phyloP scores from a whole-genome alignment of 2,329 filamentous ascomycete species.

The Apiospora malaysiana region DNA sequence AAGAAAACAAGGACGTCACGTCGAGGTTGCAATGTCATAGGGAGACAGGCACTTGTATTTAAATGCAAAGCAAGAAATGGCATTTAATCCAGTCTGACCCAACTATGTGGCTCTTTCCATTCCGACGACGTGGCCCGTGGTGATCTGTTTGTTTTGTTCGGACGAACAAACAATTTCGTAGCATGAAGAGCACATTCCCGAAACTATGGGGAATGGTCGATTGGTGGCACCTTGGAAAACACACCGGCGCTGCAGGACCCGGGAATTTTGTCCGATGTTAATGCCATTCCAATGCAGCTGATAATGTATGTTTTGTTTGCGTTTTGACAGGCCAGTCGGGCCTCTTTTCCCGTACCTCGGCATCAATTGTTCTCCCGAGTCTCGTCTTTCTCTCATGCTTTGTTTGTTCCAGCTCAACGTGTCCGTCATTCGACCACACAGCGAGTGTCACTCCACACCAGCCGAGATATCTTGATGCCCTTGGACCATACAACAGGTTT shows the following conservation, averaged over 20 bases:
- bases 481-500: neutral
- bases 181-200: slow-evolving; percentile 11
- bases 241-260: neutral
- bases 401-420: neutral
- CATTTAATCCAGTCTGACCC: neutral
- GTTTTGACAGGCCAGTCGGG: too few species aligned
- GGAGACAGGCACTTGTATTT: neutral
- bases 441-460: neutral
- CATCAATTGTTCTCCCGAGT: neutral
- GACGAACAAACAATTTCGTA: neutral
- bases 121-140: neutral
- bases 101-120: neutral
- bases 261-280: neutral
- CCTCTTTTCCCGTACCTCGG: neutral
- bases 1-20: neutral
- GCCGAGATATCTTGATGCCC: slow-evolving; percentile 7
- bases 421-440: neutral
- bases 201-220: slow-evolving; percentile 14
- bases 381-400: neutral
- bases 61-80: slow-evolving; percentile 1
- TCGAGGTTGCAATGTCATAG: neutral
- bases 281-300: neutral
- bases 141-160: neutral
- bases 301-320: too few species aligned
- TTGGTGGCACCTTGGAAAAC: neutral